Conservation (phyloP, 2,329 filamentous ascomycete genomes). For the Orbilia ellipsospora region DNA sequence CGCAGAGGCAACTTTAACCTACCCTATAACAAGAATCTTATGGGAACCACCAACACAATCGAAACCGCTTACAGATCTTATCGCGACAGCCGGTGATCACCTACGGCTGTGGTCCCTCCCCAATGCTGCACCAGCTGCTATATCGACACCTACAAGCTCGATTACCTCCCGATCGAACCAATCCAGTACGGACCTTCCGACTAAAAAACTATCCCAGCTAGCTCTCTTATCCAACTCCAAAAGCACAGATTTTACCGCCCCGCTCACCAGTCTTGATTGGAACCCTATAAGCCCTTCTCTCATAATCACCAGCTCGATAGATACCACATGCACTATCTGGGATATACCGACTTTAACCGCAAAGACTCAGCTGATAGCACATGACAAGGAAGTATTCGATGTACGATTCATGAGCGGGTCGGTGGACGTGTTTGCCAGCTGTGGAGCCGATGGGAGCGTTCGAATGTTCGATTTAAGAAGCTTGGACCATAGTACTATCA, state of each 20-base stretch:
- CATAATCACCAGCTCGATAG: conserved; percentile 98
- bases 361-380: conserved; percentile 97
- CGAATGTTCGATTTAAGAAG: conserved; percentile 98
- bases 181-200: conserved; percentile 69
- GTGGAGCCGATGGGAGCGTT: conserved; percentile 95
- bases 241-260: conserved; percentile 96
- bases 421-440: conserved; percentile 98
- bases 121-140: conserved; percentile 67
- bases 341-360: conserved; percentile 97
- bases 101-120: conserved; percentile 93
- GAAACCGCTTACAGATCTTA: conserved; percentile 92
- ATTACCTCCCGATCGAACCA: conserved; percentile 76
- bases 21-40: conserved; percentile 91
- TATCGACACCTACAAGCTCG: conserved; percentile 69
- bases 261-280: conserved; percentile 96
- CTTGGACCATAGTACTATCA: conserved; percentile 97
- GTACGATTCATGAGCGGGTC: conserved; percentile 98
- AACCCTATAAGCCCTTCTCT: conserved; percentile 96
- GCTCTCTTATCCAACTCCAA: conserved; percentile 97
- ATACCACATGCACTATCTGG: conserved; percentile 99
- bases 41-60: conserved; percentile 96
- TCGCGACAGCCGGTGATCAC: conserved; percentile 95
- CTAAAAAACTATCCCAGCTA: conserved; percentile 87
- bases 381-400: conserved; percentile 99
- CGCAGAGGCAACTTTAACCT: conserved; percentile 96